A percentile compares a stretch with the other conserved stretches of the same genome.
These are phyloP conservation scores for Globisporangium heterothallicum DNA, from an alignment of 352 stramenopile species.

Conservation along the genomic window DNA sequence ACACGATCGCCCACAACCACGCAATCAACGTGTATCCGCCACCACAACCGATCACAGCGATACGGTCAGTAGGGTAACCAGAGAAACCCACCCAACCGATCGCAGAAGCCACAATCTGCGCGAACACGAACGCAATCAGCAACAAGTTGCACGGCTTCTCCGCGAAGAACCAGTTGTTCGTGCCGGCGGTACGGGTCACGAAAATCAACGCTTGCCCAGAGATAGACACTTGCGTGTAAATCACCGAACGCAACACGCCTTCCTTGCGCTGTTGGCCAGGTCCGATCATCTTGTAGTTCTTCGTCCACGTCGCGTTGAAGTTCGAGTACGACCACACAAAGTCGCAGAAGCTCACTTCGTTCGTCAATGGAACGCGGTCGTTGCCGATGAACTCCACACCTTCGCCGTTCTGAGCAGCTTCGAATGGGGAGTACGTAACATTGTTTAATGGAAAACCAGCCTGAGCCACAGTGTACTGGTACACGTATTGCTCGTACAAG, in stretches of 20 bases:
- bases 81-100: conserved; percentile 65
- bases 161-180: conserved; percentile 74
- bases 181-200: conserved; percentile 61
- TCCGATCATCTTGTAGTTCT: conserved; percentile 54
- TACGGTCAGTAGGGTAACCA: conserved; percentile 60
- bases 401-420: conserved; percentile 35
- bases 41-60: conserved; percentile 59
- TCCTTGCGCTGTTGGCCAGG: conserved; percentile 65
- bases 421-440: conserved; percentile 34
- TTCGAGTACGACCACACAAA: conserved; percentile 67
- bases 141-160: conserved; percentile 61
- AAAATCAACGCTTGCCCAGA: conserved; percentile 73
- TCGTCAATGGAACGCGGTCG: conserved; percentile 54
- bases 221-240: conserved; percentile 73
- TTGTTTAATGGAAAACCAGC: conserved; percentile 21
- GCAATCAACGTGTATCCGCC: conserved; percentile 58
- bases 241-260: conserved; percentile 52
- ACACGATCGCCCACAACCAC: conserved; percentile 65
- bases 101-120: conserved; percentile 54
- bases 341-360: conserved; percentile 57
- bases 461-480: conserved; percentile 43
- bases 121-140: conserved; percentile 63
- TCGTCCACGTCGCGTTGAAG: conserved; percentile 67
- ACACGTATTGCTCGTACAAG: conserved; percentile 54
- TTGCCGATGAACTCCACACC: conserved; percentile 54